Evolutionary conservation across 2,329 filamentous ascomycete species (phyloP), one percentile per base, ranked within the genome.

Genomic region (Daldinia sp.): DNA sequence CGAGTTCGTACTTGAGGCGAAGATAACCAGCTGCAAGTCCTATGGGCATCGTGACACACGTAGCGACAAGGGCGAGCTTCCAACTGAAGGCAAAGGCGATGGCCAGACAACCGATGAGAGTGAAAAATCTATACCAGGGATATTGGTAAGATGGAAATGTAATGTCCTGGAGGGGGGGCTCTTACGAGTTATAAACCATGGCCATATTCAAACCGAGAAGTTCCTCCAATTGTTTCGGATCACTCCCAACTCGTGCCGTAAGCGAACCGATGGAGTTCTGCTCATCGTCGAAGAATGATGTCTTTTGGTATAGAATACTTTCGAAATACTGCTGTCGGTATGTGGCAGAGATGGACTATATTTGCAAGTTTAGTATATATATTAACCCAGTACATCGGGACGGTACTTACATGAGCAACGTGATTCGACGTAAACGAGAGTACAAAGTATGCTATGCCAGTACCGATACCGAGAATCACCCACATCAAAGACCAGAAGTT

Each of bases 81-180:
- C 91, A 94, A 1, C 89, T 89, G 72, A 90, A 92, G 3, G 83
- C 80, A 70, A 92, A 93, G 1, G 89, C 83, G 52, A 94, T 89
- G 41, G 83, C 79, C 11, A 92, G 76, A 6, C 85, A 86, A 0
- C 90, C 90, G 7, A 86, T 70, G 2, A 94, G 76, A 49, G 85
- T 89, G 72, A 92, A 89, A 19, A 90, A 72, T 19, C 71, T 73
- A 39, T 6, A 21, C 7, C 34, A 6, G 2, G 1, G 15, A 35
- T 41, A 15, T 54, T 25, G 66, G 64, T 27, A 63, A 27, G 9
- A 9, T 8, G 1, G 7, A 23, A 11, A 8, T 10, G 8, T 5
- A 4, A 25, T 37, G 29, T 10, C 6, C 2, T 4, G n/a, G 11
- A 5, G 19, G 35, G 19, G 13, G 1, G 13, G 11, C 15, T 64